Evolutionary conservation across 495 filamentous ascomycete genomes (phyloP), one percentile per base, ranked within the genome.

Genomic region (Barbatosphaeria neglecta): DNA sequence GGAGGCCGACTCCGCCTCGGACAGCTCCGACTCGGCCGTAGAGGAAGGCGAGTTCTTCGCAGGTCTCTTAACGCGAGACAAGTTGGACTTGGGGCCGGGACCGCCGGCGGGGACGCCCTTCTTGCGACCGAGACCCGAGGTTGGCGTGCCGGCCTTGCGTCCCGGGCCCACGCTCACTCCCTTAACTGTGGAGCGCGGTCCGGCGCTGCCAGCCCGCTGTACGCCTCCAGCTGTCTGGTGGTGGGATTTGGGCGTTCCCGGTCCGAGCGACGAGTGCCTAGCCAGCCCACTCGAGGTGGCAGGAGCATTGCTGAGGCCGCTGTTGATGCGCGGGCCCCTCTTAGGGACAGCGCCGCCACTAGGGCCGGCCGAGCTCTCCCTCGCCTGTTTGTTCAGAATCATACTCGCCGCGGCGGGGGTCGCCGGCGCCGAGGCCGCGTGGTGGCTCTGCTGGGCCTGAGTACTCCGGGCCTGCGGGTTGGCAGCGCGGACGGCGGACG

Each of bases 231-330:
- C 82, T 13, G 84, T 83, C 0, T 53, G 46, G 31, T 52, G 51
- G 25, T 52, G 51, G 2, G 76, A 74, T 63, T 92, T 92, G n/a
- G 89, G 88, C 3, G 87, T 95, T 7, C 84, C 84, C 0, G 86
- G 89, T 3, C 87, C 86, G 5, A 90, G 63, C 2, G 87, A 94
- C 0, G 84, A 78, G 60, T 94, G 88, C 0, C 89, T 80, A 2
- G 70, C 78, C 4, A 94, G 74, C 24, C 76, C 79, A 40, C 86
- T 89, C 0, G 86, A 82, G 3, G 82, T 75, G 0, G 73, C 61
- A 0, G 87, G 84, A 2, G 89, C 62, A 11, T 72, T 77, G 18
- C 82, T 77, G 7, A 88, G 59, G 15, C 76, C 74, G 20, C 72
- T 65, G 55, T 80, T 87, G 3, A 85, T 64, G 5, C 85, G 83